Evolutionary conservation across 768 basidiomycete species (phyloP), one percentile per base, ranked within the genome.

Genomic region (Serendipita indica): DNA sequence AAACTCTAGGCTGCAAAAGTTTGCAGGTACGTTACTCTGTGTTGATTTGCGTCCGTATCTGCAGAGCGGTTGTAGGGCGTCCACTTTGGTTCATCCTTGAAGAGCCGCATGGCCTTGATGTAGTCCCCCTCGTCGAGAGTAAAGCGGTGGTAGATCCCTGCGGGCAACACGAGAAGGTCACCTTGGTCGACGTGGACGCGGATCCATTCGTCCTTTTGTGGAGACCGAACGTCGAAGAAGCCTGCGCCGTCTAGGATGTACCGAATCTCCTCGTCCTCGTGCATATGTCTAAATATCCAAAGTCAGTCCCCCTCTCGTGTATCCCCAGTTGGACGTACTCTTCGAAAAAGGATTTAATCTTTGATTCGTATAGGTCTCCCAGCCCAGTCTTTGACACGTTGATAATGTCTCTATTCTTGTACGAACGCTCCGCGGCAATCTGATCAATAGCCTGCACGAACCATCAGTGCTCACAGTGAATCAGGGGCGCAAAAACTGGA

Each of bases 31-130:
- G 76, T 73, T 6, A 79, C 25, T 16, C 89, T 74, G 70, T 77
- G 77, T 3, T 74, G 73, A 66, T 89, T 89, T 20, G 54, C 64
- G 37, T 91, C 89, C 0, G 85, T 85, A 20, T 73, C 74, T 0
- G 65, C 59, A 43, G 75, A 72, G 18, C 89, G 79, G 65, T 85
- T 82, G 68, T 88, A 72, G 0, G 90, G 86, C 0, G 79, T 74
- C 91, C 92, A 96, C 68, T 89, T 92, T 13, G 89, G 90, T 65
- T 90, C 89, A 60, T 93, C 89, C 79, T 91, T 80, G 80, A 93
- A 96, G 57, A 96, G 73, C 5, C 91, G 77, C 69, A 91, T 73
- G 0, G 85, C 85, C 64, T 82, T 80, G 71, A 92, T 82, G 33
- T 72, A 72, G 69, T 96, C 80, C 54, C 66, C 71, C 62, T 80